phyloP scores from a whole-genome alignment of 331 rosid genomes.

The Stylosanthes scabra region DNA sequence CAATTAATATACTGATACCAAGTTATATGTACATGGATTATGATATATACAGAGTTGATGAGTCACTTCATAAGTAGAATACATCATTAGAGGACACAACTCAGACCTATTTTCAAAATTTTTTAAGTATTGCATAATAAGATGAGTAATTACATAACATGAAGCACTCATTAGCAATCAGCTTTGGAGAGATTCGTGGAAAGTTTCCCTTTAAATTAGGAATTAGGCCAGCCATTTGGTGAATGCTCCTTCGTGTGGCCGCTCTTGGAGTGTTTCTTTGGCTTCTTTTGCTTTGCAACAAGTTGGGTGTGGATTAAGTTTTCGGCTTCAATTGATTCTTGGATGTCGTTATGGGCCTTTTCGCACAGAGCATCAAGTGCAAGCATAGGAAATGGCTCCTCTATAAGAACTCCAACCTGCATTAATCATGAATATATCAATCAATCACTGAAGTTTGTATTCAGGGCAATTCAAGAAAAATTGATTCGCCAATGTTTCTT shows the following conservation, averaged over 20 bases:
- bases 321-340: constrained; percentile 62
- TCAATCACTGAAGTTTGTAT: constrained; percentile 7
- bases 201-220: constrained; percentile 46
- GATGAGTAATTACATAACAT: too few species aligned
- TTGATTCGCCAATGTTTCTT: constrained; percentile 7
- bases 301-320: constrained; percentile 55
- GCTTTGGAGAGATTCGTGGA: constrained; percentile 6
- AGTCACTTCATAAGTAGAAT: too few species aligned
- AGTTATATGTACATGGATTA: too few species aligned
- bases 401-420: constrained; percentile 96
- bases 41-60: too few species aligned
- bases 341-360: constrained; percentile 59
- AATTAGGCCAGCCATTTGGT: constrained; percentile 76
- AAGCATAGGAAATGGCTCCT: constrained; percentile 94
- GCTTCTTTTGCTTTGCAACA: constrained; percentile 57
- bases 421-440: constrained; percentile 33
- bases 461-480: constrained; percentile 8
- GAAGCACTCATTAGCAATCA: too few species aligned
- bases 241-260: constrained; percentile 55
- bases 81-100: too few species aligned
- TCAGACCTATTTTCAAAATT: too few species aligned
- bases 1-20: too few species aligned
- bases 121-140: too few species aligned
- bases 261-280: constrained; percentile 44
- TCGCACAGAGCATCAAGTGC: constrained; percentile 80